These are phyloP conservation scores for Scedosporium dehoogii DNA, from an alignment of 2,329 filamentous ascomycete genomes.

Conservation along the genomic window DNA sequence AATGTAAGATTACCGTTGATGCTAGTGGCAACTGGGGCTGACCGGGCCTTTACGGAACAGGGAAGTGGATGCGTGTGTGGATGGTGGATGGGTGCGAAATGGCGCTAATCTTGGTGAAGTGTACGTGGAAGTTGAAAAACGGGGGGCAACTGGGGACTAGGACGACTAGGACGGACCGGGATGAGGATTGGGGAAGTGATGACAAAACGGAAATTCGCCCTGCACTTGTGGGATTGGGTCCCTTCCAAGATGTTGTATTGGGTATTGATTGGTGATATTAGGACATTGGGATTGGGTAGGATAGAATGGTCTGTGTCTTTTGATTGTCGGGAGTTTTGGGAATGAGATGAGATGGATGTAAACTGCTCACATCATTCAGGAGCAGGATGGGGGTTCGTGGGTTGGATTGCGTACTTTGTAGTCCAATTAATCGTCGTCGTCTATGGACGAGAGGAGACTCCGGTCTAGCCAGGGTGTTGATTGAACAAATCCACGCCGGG, in stretches of 20 bases:
- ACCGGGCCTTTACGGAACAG: conserved; percentile 3
- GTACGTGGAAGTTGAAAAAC: neutral
- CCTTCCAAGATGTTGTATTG: neutral
- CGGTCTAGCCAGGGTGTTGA: neutral
- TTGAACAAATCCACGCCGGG: neutral
- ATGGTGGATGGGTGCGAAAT: neutral
- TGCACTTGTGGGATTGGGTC: neutral
- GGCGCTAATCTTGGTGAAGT: neutral
- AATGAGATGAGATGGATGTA: too few species aligned
- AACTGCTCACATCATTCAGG: too few species aligned
- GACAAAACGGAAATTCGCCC: neutral
- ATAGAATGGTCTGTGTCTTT: neutral
- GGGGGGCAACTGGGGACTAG: neutral
- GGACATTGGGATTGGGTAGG: neutral
- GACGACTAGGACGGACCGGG: neutral
- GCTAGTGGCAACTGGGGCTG: neutral
- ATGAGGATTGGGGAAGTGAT: neutral
- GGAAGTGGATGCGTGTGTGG: neutral
- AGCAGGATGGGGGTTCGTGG: too few species aligned
- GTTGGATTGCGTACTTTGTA: too few species aligned
- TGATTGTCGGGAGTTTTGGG: too few species aligned
- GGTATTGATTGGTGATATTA: neutral
- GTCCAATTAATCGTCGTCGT: neutral
- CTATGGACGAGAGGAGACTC: neutral
- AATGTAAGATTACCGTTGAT: conserved; percentile 3